These are phyloP conservation scores for Colletotrichum sidae DNA, from an alignment of 2,329 filamentous ascomycete species.

Conservation along the genomic window DNA sequence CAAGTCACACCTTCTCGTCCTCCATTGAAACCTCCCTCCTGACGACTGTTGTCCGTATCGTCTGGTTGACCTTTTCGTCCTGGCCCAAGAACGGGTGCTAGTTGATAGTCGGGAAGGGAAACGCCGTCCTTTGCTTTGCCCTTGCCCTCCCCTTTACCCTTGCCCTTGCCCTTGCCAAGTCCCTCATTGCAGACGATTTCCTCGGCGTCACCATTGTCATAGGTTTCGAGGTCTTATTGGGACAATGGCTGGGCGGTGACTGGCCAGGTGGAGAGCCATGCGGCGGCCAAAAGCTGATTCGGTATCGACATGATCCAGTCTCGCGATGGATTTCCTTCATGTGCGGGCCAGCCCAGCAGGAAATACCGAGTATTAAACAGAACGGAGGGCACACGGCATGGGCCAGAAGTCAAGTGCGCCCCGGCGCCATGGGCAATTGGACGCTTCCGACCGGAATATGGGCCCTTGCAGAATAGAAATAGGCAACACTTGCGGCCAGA, in stretches of 20 bases:
- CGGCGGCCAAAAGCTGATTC: slow-evolving; percentile 10
- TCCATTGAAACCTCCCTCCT: slow-evolving; percentile 4
- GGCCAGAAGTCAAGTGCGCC: slow-evolving; percentile 6
- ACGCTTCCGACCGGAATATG: background rate
- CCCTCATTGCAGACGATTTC: slow-evolving; percentile 4
- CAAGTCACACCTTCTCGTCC: slow-evolving; percentile 22
- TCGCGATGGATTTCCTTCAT: background rate
- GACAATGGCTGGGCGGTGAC: slow-evolving; percentile 9
- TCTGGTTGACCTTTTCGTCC: background rate
- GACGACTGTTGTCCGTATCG: slow-evolving; percentile 6
- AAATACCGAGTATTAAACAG: background rate
- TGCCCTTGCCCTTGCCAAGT: slow-evolving; percentile 21
- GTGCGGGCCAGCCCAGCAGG: slow-evolving; percentile 25
- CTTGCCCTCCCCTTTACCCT: slow-evolving; percentile 14
- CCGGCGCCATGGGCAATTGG: slow-evolving; percentile 6
- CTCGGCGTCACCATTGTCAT: background rate
- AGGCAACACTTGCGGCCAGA: background rate
- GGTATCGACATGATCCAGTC: slow-evolving; percentile 19
- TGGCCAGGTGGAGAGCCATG: slow-evolving; percentile 14
- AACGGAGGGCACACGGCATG: background rate
- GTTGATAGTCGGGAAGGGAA: too few species aligned
- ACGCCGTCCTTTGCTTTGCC: slow-evolving; percentile 12
- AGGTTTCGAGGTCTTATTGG: background rate
- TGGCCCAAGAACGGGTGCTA: slow-evolving; percentile 7
- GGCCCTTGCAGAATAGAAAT: background rate